Conservation (phyloP, 257 asterid genomes). For the Anisodus tanguticus region DNA sequence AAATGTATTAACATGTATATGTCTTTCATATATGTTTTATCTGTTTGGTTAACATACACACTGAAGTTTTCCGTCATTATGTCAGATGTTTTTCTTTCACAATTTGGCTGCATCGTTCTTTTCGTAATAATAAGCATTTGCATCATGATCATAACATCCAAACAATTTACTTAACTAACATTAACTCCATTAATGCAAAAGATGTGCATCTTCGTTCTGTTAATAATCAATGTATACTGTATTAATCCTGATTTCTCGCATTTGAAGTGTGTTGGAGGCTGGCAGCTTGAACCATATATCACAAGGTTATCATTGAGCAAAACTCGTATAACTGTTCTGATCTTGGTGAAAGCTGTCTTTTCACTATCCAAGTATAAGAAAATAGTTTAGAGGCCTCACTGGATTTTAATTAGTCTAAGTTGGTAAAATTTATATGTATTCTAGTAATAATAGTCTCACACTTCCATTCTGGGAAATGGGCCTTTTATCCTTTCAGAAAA, state of each 20-base stretch:
- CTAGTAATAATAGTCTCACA: background rate
- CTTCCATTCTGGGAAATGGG: background rate
- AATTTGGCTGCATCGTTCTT: background rate
- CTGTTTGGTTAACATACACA: constrained; percentile 14
- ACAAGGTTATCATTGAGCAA: background rate
- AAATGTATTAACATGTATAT: background rate
- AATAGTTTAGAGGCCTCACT: background rate
- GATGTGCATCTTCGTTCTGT: background rate
- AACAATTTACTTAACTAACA: background rate
- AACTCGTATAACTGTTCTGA: background rate
- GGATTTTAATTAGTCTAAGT: background rate
- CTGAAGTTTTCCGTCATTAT: background rate
- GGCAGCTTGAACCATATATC: background rate
- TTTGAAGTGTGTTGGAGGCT: background rate
- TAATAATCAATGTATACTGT: background rate
- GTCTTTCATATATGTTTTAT: background rate
- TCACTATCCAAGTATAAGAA: background rate
- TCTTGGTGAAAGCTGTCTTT: constrained; percentile 3
- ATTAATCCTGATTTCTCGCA: background rate
- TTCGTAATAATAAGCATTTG: background rate
- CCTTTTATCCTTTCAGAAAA: background rate
- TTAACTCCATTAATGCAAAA: background rate
- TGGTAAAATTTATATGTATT: background rate
- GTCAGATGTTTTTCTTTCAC: background rate
- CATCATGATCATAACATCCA: constrained; percentile 13